phyloP scores from a whole-genome alignment of 176 grass and related monocot species.

The Eragrostis nindensis region DNA sequence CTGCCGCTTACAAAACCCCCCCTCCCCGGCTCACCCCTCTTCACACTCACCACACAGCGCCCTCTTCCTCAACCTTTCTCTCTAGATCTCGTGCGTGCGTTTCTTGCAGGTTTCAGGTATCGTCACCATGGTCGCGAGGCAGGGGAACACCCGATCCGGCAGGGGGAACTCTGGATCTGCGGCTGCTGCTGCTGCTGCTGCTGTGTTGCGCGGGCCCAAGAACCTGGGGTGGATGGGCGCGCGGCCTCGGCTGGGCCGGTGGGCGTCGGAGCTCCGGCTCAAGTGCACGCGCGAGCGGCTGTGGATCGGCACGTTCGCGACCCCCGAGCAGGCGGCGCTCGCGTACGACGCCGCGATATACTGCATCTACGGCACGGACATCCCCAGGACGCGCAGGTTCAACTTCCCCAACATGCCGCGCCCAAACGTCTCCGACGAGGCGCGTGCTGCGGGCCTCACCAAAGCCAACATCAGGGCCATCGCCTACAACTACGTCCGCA shows the following conservation, averaged over 20 bases:
- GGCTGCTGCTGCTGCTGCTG: background rate
- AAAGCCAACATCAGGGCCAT: conserved; percentile 30
- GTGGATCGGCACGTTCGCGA: conserved; percentile 44
- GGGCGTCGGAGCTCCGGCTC: conserved; percentile 52
- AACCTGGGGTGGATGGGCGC: conserved; percentile 24
- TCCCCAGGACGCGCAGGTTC: conserved; percentile 1
- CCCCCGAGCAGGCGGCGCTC: conserved; percentile 31
- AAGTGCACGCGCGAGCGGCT: conserved; percentile 6
- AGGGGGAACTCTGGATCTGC: no score
- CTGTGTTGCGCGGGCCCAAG: background rate
- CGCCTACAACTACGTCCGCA: conserved; percentile 8
- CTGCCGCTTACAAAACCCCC: no score
- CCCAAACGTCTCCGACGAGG: conserved; percentile 21
- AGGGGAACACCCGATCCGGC: no score
- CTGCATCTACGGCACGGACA: conserved; percentile 39
- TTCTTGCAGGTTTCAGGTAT: no score
- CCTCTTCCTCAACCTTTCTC: no score
- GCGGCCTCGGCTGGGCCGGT: conserved; percentile 31
- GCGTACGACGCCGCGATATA: conserved; percentile 48
- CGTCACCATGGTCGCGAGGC: no score
- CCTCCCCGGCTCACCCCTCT: no score
- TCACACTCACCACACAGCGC: no score
- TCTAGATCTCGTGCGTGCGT: no score
- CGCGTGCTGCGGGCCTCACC: background rate
- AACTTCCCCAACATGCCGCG: conserved; percentile 43